A percentile compares a stretch with the other conserved stretches of the same genome.
phyloP scores from a whole-genome alignment of 139 green algal genomes.

The Asterochloris erici region DNA sequence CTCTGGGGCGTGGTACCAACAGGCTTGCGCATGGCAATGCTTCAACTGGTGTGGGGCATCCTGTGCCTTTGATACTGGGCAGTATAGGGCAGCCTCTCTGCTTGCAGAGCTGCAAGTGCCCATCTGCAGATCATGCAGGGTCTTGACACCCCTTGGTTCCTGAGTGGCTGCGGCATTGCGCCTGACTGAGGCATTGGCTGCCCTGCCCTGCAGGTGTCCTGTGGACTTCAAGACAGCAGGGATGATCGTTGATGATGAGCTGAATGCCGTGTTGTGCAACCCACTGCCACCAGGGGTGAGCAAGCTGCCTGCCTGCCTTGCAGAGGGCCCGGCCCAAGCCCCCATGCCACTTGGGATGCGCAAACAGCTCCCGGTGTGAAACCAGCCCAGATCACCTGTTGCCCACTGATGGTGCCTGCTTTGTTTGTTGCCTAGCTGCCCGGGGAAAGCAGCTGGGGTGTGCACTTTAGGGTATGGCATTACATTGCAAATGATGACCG shows the following conservation, averaged over 20 bases:
- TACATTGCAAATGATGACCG: too few species aligned
- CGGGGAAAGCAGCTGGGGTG: background rate
- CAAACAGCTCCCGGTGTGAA: too few species aligned
- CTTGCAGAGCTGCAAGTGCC: background rate
- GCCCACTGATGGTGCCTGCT: too few species aligned
- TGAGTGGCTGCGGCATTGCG: background rate
- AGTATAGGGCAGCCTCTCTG: background rate
- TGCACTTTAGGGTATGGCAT: background rate
- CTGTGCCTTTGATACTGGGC: background rate
- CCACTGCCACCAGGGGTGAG: constrained; percentile 18
- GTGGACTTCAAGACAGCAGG: constrained; percentile 10
- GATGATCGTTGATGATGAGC: constrained; percentile 66
- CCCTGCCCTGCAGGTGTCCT: background rate
- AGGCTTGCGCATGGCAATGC: too few species aligned
- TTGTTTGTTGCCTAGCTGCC: background rate
- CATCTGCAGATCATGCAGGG: background rate
- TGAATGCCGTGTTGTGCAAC: constrained; percentile 59
- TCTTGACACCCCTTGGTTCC: background rate
- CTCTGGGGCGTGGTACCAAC: too few species aligned
- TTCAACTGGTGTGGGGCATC: too few species aligned
- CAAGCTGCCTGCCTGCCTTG: too few species aligned
- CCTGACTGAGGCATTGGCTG: background rate
- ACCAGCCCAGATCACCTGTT: too few species aligned
- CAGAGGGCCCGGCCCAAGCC: too few species aligned
- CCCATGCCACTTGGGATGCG: too few species aligned